Evolutionary conservation across 352 stramenopile genomes (phyloP).

Genomic region (Peronosclerospora sorghi): DNA sequence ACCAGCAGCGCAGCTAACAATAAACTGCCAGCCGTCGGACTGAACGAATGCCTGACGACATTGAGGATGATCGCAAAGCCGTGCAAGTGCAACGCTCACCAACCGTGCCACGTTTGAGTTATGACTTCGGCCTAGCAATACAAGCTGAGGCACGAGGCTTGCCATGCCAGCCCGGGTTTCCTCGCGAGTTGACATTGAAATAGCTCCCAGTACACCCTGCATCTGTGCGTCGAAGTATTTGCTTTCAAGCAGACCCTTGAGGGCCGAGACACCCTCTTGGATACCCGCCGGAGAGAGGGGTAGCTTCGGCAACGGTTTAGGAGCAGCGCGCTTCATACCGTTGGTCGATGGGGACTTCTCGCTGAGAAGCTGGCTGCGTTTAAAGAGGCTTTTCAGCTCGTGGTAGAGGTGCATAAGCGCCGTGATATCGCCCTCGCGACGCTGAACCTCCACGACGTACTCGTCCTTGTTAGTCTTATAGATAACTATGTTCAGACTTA

Average conservation of each 20-base stretch:
- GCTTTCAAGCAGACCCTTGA: conserved; percentile 67
- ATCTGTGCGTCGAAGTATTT: conserved; percentile 71
- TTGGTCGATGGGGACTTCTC: conserved; percentile 36
- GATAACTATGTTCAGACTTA: conserved; percentile 68
- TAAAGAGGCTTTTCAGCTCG: conserved; percentile 70
- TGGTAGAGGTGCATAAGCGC: conserved; percentile 69
- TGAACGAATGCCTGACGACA: conserved; percentile 74
- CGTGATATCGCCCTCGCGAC: conserved; percentile 69
- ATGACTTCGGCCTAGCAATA: conserved; percentile 51
- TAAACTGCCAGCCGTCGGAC: conserved; percentile 76
- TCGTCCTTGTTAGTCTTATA: conserved; percentile 63
- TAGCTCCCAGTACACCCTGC: conserved; percentile 68
- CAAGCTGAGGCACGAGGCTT: conserved; percentile 51
- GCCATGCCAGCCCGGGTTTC: conserved; percentile 52
- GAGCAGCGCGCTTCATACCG: conserved; percentile 56
- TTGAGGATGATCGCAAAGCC: conserved; percentile 75
- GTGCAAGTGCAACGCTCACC: conserved; percentile 59
- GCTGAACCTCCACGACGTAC: conserved; percentile 67
- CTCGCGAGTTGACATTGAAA: conserved; percentile 63
- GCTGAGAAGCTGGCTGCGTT: conserved; percentile 53
- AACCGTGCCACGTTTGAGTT: conserved; percentile 47
- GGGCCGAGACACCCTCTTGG: conserved; percentile 40
- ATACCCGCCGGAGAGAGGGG: conserved; percentile 35
- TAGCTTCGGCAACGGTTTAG: conserved; percentile 48
- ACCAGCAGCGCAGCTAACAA: conserved; percentile 62